These are phyloP conservation scores for Coemansia sp. DNA, from an alignment of 192 early-diverging fungal genomes.

Conservation along the genomic window DNA sequence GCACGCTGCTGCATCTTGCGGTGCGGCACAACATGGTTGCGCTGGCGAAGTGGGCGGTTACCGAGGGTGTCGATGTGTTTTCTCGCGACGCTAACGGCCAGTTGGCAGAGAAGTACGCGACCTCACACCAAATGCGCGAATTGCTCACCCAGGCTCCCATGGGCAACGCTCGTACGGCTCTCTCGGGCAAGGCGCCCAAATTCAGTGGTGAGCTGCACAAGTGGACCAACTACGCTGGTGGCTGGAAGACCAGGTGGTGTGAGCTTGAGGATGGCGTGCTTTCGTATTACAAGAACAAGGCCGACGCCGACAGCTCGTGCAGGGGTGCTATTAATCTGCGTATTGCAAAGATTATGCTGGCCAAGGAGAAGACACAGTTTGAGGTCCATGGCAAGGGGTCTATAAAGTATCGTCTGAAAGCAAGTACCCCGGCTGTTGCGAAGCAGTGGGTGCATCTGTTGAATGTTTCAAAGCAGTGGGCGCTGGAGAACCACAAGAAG, in stretches of 20 bases:
- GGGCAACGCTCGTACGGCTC: constrained; percentile 54
- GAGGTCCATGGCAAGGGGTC: constrained; percentile 78
- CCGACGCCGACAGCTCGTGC: constrained; percentile 73
- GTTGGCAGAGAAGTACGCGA: constrained; percentile 45
- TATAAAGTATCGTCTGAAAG: constrained; percentile 70
- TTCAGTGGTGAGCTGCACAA: constrained; percentile 63
- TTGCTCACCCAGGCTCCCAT: constrained; percentile 58
- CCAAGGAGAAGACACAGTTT: constrained; percentile 71
- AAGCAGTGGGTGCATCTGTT: constrained; percentile 82
- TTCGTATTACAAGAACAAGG: constrained; percentile 81
- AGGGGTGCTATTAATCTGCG: constrained; percentile 78
- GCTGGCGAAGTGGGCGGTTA: constrained; percentile 71
- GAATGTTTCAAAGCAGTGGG: constrained; percentile 76
- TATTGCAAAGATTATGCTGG: constrained; percentile 66
- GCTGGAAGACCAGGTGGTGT: constrained; percentile 81
- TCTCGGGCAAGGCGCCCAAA: constrained; percentile 61
- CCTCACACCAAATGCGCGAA: constrained; percentile 56
- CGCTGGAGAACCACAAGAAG: constrained; percentile 45
- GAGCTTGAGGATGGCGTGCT: constrained; percentile 76
- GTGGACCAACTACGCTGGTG: constrained; percentile 85
- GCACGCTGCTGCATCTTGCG: constrained; percentile 71
- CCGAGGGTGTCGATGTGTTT: constrained; percentile 73
- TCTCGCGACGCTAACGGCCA: constrained; percentile 68
- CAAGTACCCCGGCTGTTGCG: constrained; percentile 66
- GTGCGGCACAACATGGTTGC: constrained; percentile 62